A percentile compares a stretch with the other conserved stretches of the same genome.
Conservation (phyloP, 805 yeast species). For the Yarrowia bubula region DNA sequence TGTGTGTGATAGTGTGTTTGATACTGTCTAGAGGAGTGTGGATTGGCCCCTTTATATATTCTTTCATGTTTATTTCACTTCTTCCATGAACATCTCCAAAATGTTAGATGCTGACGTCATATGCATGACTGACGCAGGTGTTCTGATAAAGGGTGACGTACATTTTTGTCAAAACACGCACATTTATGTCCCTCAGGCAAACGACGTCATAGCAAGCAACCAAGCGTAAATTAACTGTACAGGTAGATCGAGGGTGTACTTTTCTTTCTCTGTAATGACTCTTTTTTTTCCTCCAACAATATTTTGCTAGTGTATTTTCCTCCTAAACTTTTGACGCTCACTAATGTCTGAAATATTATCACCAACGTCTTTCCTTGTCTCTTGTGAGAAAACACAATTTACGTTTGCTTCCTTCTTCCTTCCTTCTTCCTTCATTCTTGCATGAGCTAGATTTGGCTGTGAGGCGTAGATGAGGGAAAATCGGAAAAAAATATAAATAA, state of each 20-base stretch:
- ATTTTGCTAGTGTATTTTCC: no score
- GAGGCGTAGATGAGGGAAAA: no score
- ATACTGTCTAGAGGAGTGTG: not conserved
- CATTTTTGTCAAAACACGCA: constrained; percentile 1
- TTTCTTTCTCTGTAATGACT: not conserved
- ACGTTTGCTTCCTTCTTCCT: no score
- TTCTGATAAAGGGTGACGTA: not conserved
- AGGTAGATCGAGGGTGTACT: not conserved
- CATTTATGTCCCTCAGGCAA: not conserved
- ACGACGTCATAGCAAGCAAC: not conserved
- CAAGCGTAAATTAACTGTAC: not conserved
- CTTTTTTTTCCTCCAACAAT: not conserved
- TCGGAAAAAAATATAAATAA: no score
- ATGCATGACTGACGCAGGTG: constrained; percentile 2
- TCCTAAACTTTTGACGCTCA: no score
- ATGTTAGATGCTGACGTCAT: not conserved
- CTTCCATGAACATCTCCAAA: no score
- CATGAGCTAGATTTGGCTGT: no score
- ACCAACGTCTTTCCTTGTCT: no score
- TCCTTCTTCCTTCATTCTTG: no score
- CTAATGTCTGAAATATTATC: no score
- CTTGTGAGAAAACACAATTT: no score
- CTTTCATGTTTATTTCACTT: not conserved
- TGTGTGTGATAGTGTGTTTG: not conserved
- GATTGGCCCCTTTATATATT: not conserved